Evolutionary conservation across 441 rosid species (phyloP), one percentile per base, ranked within the genome.

Genomic region (Brassica balearica): DNA sequence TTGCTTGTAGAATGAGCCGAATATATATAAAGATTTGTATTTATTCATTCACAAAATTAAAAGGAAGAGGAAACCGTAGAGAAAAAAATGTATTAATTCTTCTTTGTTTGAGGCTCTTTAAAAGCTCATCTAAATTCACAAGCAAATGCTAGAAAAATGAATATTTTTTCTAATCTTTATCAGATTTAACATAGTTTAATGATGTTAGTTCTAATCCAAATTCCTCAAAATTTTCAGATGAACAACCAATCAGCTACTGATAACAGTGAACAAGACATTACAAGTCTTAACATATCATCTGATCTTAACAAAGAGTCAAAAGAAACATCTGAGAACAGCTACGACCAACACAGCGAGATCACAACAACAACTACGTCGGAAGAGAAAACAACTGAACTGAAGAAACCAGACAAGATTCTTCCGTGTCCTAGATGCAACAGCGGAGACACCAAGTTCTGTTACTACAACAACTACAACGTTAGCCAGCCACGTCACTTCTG

Each of bases 401-500:
- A 85, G 84, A 86, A 85, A 62, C 88, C 89, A 4, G 89, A 89
- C 77, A 87, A 83, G 83, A 80, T 85, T 17, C 79, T 89, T 63
- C 87, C 89, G 4, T 89, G 92, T 78, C 92, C 92, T 1, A 81
- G 92, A 71, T 89, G 92, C 79, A 85, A 83, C 41, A 89, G 90
- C 71, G 48, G 2, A 82, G 88, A 66, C 48, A 89, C 91, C 70
- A 86, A 89, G 71, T 89, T 89, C 80, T 89, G 92, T 69, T 87
- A 89, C 79, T 88, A 77, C 81, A 88, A 88, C 80, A 88, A 88
- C 75, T 87, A 87, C 84, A 86, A 89, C 63, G 82, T 84, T 72
- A 89, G 83, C 25, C 92, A 89, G 82, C 90, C 92, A 25, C 87
- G 92, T n/a, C 83, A 89, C 77, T 86, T 87, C 71, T 89, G 92